Conservation (phyloP, 2,329 filamentous ascomycete species). For the Sphaerostilbella broomeana region DNA sequence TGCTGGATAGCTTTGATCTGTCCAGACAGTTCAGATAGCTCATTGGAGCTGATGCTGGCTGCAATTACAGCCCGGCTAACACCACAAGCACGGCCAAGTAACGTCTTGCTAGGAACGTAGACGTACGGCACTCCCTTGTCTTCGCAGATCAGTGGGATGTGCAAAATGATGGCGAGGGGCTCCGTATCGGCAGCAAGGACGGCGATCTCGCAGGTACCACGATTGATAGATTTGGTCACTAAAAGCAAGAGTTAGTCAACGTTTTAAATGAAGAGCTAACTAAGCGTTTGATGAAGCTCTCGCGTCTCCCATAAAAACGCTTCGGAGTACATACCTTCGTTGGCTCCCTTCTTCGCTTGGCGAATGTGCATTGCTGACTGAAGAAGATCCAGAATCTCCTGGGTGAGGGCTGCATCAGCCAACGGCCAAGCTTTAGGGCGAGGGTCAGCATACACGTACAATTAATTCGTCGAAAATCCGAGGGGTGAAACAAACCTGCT, state of each 20-base stretch:
- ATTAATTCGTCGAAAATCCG: neutral
- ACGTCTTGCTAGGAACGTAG: conserved; percentile 71
- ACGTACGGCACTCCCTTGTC: conserved; percentile 64
- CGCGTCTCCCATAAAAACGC: neutral
- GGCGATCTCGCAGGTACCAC: conserved; percentile 83
- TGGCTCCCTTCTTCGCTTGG: conserved; percentile 85
- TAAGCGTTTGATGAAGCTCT: neutral
- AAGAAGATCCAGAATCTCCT: conserved; percentile 76
- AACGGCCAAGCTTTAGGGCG: conserved; percentile 55
- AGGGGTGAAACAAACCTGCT: conserved; percentile 11
- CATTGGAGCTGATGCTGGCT: conserved; percentile 83
- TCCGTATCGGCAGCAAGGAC: conserved; percentile 83
- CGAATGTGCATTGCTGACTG: conserved; percentile 61
- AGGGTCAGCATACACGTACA: conserved; percentile 17
- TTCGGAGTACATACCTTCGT: conserved; percentile 57
- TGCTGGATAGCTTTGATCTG: conserved; percentile 88
- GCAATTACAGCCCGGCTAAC: conserved; percentile 84
- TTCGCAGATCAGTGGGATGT: conserved; percentile 83
- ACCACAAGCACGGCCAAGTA: conserved; percentile 82
- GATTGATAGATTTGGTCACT: conserved; percentile 78
- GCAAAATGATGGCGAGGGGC: conserved; percentile 80
- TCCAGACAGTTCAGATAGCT: conserved; percentile 76
- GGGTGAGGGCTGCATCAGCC: conserved; percentile 66
- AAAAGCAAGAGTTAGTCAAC: conserved; percentile 14
- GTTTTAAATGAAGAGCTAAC: neutral